Percentiles rank a stretch among this genome's conserved stretches.
Conservation (phyloP, 805 yeast species). For the Phaffomyces opuntiae region DNA sequence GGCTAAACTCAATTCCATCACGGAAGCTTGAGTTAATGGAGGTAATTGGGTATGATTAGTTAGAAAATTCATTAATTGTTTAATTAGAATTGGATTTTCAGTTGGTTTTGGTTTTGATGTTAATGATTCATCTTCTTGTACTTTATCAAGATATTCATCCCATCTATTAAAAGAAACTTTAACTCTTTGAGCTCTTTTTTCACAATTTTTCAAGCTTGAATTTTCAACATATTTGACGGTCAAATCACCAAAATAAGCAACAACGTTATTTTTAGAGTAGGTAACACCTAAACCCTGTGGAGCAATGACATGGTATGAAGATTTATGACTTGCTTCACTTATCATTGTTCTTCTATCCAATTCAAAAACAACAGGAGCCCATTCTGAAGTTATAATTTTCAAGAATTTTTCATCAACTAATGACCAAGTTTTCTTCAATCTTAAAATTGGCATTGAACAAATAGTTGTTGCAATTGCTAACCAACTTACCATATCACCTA, state of each 20-base stretch:
- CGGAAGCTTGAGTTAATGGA: conserved; percentile 41
- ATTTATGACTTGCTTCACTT: conserved; percentile 47
- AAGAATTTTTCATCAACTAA: conserved; percentile 53
- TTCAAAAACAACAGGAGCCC: conserved; percentile 92
- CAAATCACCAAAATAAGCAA: conserved; percentile 89
- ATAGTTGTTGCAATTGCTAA: conserved; percentile 78
- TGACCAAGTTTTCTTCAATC: conserved; percentile 72
- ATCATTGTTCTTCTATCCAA: conserved; percentile 68
- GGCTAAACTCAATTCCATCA: conserved; percentile 58
- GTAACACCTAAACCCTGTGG: conserved; percentile 80
- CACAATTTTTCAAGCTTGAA: conserved; percentile 47
- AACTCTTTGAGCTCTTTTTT: conserved; percentile 58
- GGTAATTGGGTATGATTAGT: conserved; percentile 33
- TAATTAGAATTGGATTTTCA: conserved; percentile 27
- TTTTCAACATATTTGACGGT: conserved; percentile 35
- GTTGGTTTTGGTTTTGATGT: conserved; percentile 16
- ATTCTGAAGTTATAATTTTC: conserved; percentile 62
- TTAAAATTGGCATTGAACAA: conserved; percentile 73
- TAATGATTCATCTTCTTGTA: conserved; percentile 34
- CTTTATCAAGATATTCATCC: conserved; percentile 58
- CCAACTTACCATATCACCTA: conserved; percentile 95
- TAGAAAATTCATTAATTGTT: conserved; percentile 38
- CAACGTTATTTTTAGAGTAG: conserved; percentile 68
- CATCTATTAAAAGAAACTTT: conserved; percentile 73
- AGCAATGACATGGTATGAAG: conserved; percentile 68